Conservation (phyloP, 2,329 filamentous ascomycete genomes). For the Ophiostoma populinum region DNA sequence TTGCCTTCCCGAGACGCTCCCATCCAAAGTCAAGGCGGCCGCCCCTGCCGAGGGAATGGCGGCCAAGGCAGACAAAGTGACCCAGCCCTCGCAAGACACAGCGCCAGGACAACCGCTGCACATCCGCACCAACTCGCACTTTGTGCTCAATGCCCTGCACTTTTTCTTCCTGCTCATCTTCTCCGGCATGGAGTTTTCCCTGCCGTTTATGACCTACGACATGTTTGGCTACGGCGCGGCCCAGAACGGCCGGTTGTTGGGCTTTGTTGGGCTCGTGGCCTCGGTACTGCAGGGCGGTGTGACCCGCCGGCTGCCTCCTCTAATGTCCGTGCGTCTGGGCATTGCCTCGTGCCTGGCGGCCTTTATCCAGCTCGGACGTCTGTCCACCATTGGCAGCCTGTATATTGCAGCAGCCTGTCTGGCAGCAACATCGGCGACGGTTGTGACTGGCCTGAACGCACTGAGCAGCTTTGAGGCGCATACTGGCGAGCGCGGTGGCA, state of each 20-base stretch:
- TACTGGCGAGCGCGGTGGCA: conserved; percentile 65
- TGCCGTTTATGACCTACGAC: conserved; percentile 95
- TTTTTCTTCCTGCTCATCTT: conserved; percentile 91
- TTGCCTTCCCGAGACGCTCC: conserved; percentile 72
- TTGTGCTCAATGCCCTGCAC: conserved; percentile 69
- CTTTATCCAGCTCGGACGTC: conserved; percentile 60
- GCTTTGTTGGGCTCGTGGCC: conserved; percentile 79
- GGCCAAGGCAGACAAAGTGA: conserved; percentile 65
- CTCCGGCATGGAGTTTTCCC: conserved; percentile 92
- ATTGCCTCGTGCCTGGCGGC: conserved; percentile 60
- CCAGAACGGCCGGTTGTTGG: conserved; percentile 70
- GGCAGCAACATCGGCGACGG: conserved; percentile 81
- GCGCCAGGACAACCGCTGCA: conserved; percentile 13
- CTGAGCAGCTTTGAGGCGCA: conserved; percentile 78
- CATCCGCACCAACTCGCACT: conserved; percentile 63
- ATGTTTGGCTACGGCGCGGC: conserved; percentile 69
- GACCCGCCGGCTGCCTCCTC: conserved; percentile 66
- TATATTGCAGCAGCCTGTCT: conserved; percentile 72
- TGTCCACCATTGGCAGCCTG: conserved; percentile 49
- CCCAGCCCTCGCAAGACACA: background rate
- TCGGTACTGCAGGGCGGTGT: conserved; percentile 89
- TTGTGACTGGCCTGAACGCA: conserved; percentile 85
- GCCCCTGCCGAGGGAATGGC: conserved; percentile 12
- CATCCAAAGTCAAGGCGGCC: conserved; percentile 28
- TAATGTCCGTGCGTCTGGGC: conserved; percentile 64